Evolutionary conservation across 1,284 basidiomycete genomes (phyloP), one percentile per base, ranked within the genome.

Genomic region (Rhodotorula sp.): DNA sequence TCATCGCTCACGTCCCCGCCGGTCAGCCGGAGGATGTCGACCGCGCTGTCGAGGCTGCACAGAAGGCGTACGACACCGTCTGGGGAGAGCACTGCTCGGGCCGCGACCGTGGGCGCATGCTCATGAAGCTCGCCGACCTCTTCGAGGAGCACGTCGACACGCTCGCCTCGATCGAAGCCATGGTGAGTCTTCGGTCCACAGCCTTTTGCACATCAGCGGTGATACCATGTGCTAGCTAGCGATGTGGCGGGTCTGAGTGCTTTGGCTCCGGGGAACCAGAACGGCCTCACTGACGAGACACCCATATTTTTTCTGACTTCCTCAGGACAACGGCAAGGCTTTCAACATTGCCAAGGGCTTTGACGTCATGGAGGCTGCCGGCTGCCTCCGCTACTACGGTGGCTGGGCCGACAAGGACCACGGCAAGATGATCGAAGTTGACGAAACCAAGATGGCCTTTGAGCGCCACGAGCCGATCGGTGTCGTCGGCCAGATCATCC

Each of bases 381-480:
- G 83, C 59, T 80, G 79, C 78, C 69, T 82, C 81, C 87, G 90
- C 75, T 95, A 95, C 79, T 87, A 86, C 81, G 87, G 91, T 49
- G 80, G 81, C 64, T 81, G 81, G 80, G 66, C 67, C 23, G 93
- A 97, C 85, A 97, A 95, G 85, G 86, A 93, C 77, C 84, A 86
- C 63, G 93, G 94, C 28, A 87, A 92, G 81, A 86, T 86, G 66
- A 89, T 93, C 78, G 92, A 86, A 86, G 90, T 89, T 57, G 83
- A 85, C 73, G 86, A 90, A 78, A 82, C 79, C 66, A 92, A 91
- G 81, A 83, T 93, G 68, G 85, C 84, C 6, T 94, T 92, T 83
- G 91, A 91, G 23, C 86, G 89, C 45, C 92, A 97, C 81, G 95
- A 98, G 82, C 94, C 95, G 23, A 89, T 97, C 77, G 95, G 95